These are phyloP conservation scores for Aspergillus coremiiformis DNA, from an alignment of 495 filamentous ascomycete species.

Conservation along the genomic window DNA sequence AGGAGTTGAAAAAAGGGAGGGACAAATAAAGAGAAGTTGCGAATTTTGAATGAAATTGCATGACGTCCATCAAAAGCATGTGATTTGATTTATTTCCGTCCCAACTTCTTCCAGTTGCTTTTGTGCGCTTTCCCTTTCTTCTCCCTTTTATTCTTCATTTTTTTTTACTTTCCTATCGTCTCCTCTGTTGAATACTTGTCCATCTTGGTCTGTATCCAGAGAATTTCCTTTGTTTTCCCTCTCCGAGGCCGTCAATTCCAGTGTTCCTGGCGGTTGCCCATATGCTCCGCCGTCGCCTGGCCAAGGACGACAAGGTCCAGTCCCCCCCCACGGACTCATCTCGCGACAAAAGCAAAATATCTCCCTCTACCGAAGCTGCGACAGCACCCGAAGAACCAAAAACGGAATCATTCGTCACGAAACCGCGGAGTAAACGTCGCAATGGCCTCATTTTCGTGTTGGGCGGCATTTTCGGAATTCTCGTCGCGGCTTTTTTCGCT, in stretches of 20 bases:
- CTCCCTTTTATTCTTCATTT: background rate
- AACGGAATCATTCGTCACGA: slow-evolving; percentile 39
- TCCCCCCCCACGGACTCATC: slow-evolving; percentile 12
- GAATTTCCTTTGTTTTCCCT: background rate
- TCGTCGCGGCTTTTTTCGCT: slow-evolving; percentile 77
- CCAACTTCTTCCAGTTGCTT: background rate
- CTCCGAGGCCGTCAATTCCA: background rate
- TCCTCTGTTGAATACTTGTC: no score
- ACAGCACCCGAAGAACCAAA: slow-evolving; percentile 6
- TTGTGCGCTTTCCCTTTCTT: background rate
- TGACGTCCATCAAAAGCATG: slow-evolving; percentile 24
- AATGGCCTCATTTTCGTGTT: slow-evolving; percentile 73
- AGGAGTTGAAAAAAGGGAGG: slow-evolving; percentile 7
- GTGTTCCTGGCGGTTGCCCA: slow-evolving; percentile 17
- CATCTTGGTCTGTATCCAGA: background rate
- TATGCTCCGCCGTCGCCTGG: slow-evolving; percentile 39
- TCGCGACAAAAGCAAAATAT: background rate
- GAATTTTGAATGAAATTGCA: background rate
- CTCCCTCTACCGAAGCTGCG: background rate
- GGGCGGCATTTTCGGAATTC: slow-evolving; percentile 76
- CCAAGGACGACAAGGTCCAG: slow-evolving; percentile 25
- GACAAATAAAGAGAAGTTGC: background rate
- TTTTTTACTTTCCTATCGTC: background rate
- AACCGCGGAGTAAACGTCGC: slow-evolving; percentile 56
- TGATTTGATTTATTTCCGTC: slow-evolving; percentile 20